Evolutionary conservation across 495 filamentous ascomycete genomes (phyloP).

Genomic region (Xylaria acuta): DNA sequence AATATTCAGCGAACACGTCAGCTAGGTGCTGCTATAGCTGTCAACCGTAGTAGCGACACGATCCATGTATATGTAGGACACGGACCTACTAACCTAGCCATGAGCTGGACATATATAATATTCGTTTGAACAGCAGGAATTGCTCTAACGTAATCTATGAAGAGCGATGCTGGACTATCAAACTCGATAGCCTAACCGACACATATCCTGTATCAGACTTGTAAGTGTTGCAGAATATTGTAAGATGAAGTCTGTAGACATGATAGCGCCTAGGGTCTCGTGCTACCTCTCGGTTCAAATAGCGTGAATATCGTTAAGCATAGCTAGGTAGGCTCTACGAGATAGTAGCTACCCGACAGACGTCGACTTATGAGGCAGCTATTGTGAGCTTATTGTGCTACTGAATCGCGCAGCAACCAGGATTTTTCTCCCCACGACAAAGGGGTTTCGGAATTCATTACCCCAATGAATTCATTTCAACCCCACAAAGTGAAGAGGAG

Average conservation of each 20-base stretch:
- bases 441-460: conserved; percentile 4
- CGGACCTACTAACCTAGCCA: no score
- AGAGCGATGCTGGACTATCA: not conserved
- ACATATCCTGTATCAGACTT: not conserved
- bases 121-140: not conserved
- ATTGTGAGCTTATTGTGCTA: not conserved
- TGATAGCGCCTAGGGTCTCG: not conserved
- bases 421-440: not conserved
- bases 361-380: not conserved
- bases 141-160: no score
- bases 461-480: not conserved
- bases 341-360: not conserved
- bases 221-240: not conserved
- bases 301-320: not conserved
- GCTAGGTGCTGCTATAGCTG: no score
- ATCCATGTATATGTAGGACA: no score
- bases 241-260: not conserved
- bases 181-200: not conserved
- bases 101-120: not conserved
- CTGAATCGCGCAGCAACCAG: not conserved
- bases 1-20: no score
- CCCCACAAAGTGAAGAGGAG: conserved; percentile 9
- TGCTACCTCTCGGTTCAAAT: not conserved
- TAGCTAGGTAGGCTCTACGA: not conserved
- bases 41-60: no score